Base-by-base conservation (phyloP, 768 basidiomycete species). In the Naematelia encephala region DNA sequence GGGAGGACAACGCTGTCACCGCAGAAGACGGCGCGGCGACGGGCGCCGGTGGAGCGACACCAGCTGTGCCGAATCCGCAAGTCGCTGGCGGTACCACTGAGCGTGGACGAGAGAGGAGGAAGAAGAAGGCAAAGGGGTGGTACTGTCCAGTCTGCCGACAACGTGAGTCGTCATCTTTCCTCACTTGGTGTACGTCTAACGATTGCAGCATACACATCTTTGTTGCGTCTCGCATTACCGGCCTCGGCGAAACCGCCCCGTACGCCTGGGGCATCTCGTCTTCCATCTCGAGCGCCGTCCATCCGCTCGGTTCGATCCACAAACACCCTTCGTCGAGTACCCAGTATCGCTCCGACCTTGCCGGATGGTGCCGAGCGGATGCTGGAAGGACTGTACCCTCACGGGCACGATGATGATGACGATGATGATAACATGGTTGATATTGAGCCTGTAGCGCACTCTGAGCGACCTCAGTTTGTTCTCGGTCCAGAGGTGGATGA, bases 51-150 rank as follows among this genome's bases (percentile, higher is more conserved):
- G 70, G 70, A 1, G 75, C 70, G 2, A 59, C 68, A 1, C 47
- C 16, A 26, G 56, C 72, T 45, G 62, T 47, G 29, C 61, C 54
- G 29, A 64, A 47, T 47, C 59, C 71, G 12, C 64, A 74, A n/a
- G 65, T 75, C 2, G 70, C 70, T 12, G 79, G 62, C 19, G 67
- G 66, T 1, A 76, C 73, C 30, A 75, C 65, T n/a, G 66, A 70
- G 5, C 27, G 77, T 14, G 80, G 81, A 57, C 77, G 82, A 3
- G 82, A 90, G 54, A 72, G 79, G 61, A 81, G 91, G 73, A 93
- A 91, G 81, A 82, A 91, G 66, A 93, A 90, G 80, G 88, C 90
- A 0, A 97, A 97, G 78, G 92, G 92, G 4, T 97, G 92, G 92
- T 90, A 88, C 82, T 97, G 92, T 75, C 92, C 92, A 26, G 90